A percentile compares a stretch with the other conserved stretches of the same genome.
Evolutionary conservation across 139 green algal genomes (phyloP).

Genomic region (Medakamo hakoo): DNA sequence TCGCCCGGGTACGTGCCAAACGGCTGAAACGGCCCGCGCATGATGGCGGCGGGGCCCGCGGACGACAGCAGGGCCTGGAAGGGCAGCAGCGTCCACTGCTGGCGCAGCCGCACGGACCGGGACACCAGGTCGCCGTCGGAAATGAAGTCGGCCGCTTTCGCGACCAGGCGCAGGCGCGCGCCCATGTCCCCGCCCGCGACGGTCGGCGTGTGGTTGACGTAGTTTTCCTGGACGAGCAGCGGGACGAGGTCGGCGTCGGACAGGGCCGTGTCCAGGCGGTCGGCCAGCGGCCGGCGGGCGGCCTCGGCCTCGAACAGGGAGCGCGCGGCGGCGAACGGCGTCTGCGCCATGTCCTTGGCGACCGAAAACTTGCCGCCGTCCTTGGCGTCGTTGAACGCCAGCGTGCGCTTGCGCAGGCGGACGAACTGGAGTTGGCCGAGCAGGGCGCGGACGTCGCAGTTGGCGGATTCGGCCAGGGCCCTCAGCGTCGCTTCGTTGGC

Average conservation of each 20-base stretch:
- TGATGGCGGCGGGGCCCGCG: slow-evolving; percentile 55
- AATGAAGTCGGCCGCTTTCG: slow-evolving; percentile 74
- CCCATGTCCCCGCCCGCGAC: slow-evolving; percentile 20
- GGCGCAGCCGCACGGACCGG: slow-evolving; percentile 34
- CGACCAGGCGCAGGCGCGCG: slow-evolving; percentile 38
- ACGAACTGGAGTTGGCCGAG: slow-evolving; percentile 88
- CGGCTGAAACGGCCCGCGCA: slow-evolving; percentile 48
- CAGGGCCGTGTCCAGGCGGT: slow-evolving; percentile 73
- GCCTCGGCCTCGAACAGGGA: slow-evolving; percentile 41
- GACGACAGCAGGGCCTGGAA: slow-evolving; percentile 31
- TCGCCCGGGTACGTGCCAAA: slow-evolving; percentile 44
- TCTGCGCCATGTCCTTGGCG: slow-evolving; percentile 76
- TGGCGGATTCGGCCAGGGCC: slow-evolving; percentile 54
- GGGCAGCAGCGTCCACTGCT: slow-evolving; percentile 55
- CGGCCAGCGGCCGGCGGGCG: slow-evolving; percentile 13
- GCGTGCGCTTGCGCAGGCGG: slow-evolving; percentile 28
- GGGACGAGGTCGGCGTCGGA: slow-evolving; percentile 85
- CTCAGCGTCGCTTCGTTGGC: slow-evolving; percentile 57
- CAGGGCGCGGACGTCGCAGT: slow-evolving; percentile 77
- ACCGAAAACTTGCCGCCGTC: slow-evolving; percentile 9
- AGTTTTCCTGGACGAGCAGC: slow-evolving; percentile 89
- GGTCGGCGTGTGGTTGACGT: slow-evolving; percentile 73
- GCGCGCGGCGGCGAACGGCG: slow-evolving; percentile 59
- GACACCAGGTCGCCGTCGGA: slow-evolving; percentile 71
- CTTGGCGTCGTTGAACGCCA: slow-evolving; percentile 68